Evolutionary conservation across 2,329 filamentous ascomycete genomes (phyloP), one percentile per base, ranked within the genome.

Genomic region (Elsinoe arachidis): DNA sequence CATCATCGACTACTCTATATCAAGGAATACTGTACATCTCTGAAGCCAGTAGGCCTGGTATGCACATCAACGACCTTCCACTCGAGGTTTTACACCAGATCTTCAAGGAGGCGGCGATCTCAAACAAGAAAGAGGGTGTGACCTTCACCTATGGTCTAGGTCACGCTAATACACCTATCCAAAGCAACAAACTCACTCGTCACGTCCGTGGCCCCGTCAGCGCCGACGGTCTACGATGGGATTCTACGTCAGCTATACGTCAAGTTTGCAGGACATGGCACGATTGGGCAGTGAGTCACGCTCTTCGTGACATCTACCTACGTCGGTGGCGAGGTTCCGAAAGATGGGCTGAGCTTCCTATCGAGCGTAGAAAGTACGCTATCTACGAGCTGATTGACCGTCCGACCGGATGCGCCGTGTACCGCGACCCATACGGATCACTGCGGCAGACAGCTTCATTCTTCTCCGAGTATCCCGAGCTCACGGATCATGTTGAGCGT

Each of bases 131-230:
- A 52, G 71, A 78, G 66, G 73, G 73, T 46, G 74, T 74, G 17
- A 72, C 68, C 55, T 81, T 73, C 67, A 80, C 77, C 56, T 81
- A 79, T 63, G 78, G 78, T 58, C 69, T 81, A 26, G 75, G 72
- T 23, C 73, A 80, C 65, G 73, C 75, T 26, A 73, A 73, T 5
- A 67, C 76, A 58, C 76, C 76, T 7, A 66, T 76, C 54, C 70
- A 76, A 62, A 70, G 72, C 62, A 66, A 71, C 21, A 69, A 71
- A 39, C 69, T 78, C 54, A 72, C 77, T 62, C 74, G 73, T 61
- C 79, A 79, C 64, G 71, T 80, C 58, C 73, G 77, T 59, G 78
- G 78, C 10, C 75, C 76, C 14, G 69, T 79, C 14, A 76, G 75
- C 9, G 71, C 76, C 38, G 77, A 80, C 65, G 71, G 76, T 54